Percentiles rank a stretch among this genome's conserved stretches.
phyloP scores from a whole-genome alignment of 495 filamentous ascomycete genomes.

The Tuber microsphaerosporum region DNA sequence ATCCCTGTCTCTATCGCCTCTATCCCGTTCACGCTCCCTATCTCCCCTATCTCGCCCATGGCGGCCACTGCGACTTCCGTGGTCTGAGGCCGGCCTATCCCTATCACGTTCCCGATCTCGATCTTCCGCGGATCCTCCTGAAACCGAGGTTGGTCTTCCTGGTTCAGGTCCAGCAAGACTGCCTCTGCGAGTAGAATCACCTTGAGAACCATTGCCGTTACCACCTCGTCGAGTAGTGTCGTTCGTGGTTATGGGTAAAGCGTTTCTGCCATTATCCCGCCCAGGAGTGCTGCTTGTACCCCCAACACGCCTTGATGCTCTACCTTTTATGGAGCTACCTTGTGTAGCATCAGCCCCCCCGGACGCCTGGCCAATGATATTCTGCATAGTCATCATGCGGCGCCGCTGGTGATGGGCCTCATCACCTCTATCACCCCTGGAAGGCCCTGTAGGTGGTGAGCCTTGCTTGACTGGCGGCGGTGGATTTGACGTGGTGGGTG shows the following conservation, averaged over 20 bases:
- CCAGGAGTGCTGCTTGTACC: conserved; percentile 18
- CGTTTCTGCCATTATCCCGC: conserved; percentile 11
- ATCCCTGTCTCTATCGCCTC: conserved; percentile 24
- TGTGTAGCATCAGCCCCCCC: conserved; percentile 24
- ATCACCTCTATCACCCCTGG: conserved; percentile 27
- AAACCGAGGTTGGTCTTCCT: conserved; percentile 33
- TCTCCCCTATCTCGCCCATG: conserved; percentile 26
- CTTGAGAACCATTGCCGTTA: conserved; percentile 16
- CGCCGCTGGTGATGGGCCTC: conserved; percentile 36
- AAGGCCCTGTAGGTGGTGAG: conserved; percentile 35
- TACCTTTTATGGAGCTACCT: conserved; percentile 31
- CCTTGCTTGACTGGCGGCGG: conserved; percentile 15
- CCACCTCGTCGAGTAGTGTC: conserved; percentile 17
- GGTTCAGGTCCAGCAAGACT: conserved; percentile 40
- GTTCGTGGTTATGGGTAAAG: background rate
- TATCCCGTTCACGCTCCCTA: conserved; percentile 20
- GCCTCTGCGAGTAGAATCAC: conserved; percentile 36
- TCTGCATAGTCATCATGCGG: conserved; percentile 38
- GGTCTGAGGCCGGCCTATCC: conserved; percentile 25
- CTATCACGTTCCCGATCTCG: conserved; percentile 13
- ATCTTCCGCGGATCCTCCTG: conserved; percentile 22
- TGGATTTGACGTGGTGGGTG: conserved; percentile 9
- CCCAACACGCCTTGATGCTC: conserved; percentile 26
- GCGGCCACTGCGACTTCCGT: conserved; percentile 36
- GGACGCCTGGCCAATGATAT: conserved; percentile 28